phyloP scores from a whole-genome alignment of 73 alveolate genomes.

The Paramecium tetraurelia region DNA sequence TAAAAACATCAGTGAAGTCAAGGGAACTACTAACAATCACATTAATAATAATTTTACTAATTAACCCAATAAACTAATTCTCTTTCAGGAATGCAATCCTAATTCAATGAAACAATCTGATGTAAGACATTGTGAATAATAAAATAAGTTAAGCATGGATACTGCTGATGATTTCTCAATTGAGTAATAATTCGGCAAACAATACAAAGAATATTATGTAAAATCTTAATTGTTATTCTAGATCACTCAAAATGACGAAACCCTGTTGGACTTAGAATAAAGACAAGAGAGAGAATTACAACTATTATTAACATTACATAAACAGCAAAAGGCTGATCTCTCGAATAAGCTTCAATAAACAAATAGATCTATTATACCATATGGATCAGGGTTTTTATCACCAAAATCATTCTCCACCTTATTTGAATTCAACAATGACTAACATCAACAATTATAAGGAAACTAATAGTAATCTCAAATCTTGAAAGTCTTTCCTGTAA shows the following conservation, averaged over 20 bases:
- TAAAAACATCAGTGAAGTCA: background rate
- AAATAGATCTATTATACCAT: background rate
- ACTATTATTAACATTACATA: background rate
- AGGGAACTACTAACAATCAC: background rate
- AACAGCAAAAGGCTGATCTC: background rate
- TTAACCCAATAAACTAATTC: background rate
- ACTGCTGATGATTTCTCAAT: constrained; percentile 13
- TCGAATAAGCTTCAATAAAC: background rate
- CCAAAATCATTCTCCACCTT: background rate
- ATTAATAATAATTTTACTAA: background rate
- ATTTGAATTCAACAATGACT: background rate
- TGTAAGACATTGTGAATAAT: background rate
- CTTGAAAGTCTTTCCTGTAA: background rate
- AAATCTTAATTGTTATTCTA: background rate
- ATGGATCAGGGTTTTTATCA: background rate
- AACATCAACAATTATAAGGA: background rate
- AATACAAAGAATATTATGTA: constrained; percentile 20
- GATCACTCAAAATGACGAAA: constrained; percentile 42
- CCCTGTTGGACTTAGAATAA: background rate
- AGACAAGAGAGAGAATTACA: constrained; percentile 27
- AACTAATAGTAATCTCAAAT: background rate
- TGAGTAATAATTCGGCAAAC: background rate
- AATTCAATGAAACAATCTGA: background rate
- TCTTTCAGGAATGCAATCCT: background rate
- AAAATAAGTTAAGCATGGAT: constrained; percentile 26